These are phyloP conservation scores for Rhizopogon sp. DNA, from an alignment of 768 basidiomycete genomes.

Conservation along the genomic window DNA sequence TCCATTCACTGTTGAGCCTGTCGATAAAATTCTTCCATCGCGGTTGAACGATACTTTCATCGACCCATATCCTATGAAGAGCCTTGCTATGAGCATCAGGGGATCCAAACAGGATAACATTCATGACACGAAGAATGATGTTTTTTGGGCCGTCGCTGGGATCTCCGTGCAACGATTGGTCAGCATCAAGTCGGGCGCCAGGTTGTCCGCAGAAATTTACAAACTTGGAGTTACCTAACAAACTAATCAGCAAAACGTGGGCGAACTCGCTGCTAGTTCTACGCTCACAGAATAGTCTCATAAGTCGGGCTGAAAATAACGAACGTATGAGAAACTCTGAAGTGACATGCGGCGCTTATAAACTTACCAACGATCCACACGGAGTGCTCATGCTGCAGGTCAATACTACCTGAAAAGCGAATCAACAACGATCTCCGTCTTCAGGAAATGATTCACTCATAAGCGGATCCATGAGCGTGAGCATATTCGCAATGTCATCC, in stretches of 20 bases:
- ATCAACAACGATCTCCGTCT: not conserved
- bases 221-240: constrained; percentile 23
- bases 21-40: constrained; percentile 37
- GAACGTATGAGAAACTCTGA: not conserved
- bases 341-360: not conserved
- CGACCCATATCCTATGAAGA: constrained; percentile 41
- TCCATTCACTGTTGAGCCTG: constrained; percentile 41
- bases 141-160: constrained; percentile 16
- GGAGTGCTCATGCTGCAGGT: not conserved
- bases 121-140: constrained; percentile 28
- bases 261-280: not conserved
- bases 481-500: constrained; percentile 31
- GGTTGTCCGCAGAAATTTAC: constrained; percentile 33
- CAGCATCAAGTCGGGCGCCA: constrained; percentile 27
- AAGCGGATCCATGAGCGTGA: constrained; percentile 23
- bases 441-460: constrained; percentile 25
- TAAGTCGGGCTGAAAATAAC: constrained; percentile 30
- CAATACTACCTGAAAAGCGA: not conserved
- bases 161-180: constrained; percentile 17
- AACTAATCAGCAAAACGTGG: not conserved
- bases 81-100: constrained; percentile 38
- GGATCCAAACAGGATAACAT: constrained; percentile 38
- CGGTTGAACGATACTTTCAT: constrained; percentile 31
- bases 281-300: constrained; percentile 36
- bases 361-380: constrained; percentile 1